These are phyloP conservation scores for Yamadazyma triangularis DNA, from an alignment of 1,139 yeast genomes.

Conservation along the genomic window DNA sequence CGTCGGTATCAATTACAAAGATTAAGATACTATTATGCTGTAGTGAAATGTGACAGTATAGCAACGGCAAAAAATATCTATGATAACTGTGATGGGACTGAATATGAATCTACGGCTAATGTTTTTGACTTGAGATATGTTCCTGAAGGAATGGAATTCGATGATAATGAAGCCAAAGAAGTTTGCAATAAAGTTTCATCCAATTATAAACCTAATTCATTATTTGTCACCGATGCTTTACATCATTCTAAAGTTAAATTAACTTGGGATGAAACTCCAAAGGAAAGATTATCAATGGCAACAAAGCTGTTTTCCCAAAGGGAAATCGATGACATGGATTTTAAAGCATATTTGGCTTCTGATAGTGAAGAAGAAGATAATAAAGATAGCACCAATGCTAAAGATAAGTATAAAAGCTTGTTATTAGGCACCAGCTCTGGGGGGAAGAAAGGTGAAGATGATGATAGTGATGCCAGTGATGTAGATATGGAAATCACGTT, in stretches of 20 bases:
- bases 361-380: conserved; percentile 62
- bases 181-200: conserved; percentile 67
- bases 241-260: conserved; percentile 91
- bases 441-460: conserved; percentile 25
- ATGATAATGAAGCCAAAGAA: conserved; percentile 68
- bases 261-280: conserved; percentile 98
- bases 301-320: conserved; percentile 80
- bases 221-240: conserved; percentile 86
- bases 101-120: conserved; percentile 93
- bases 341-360: conserved; percentile 90
- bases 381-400: conserved; percentile 25
- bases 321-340: conserved; percentile 95
- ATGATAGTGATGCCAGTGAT: conserved; percentile 45
- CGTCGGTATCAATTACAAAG: conserved; percentile 86
- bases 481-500: conserved; percentile 95
- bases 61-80: conserved; percentile 73
- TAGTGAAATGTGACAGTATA: conserved; percentile 75
- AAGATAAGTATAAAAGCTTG: conserved; percentile 62
- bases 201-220: conserved; percentile 71
- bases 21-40: conserved; percentile 85
- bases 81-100: conserved; percentile 88
- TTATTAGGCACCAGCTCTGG: conserved; percentile 44
- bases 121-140: conserved; percentile 87
- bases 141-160: conserved; percentile 88
- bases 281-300: conserved; percentile 76